A percentile compares a stretch with the other conserved stretches of the same genome.
These are phyloP conservation scores for Alternaria atra DNA, from an alignment of 2,329 filamentous ascomycete genomes.

Conservation along the genomic window DNA sequence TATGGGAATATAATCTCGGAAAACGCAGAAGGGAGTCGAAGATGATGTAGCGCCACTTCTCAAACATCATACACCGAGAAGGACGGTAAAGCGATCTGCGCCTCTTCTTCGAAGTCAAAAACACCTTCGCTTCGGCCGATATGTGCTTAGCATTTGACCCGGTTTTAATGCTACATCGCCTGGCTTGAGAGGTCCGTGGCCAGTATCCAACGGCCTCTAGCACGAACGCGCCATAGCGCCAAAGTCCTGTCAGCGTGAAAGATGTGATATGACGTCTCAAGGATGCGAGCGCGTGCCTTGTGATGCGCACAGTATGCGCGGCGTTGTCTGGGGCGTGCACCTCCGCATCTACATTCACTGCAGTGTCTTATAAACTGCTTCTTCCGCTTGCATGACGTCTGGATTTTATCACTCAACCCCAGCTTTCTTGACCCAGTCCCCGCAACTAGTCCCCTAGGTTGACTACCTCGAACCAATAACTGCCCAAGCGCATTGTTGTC, in stretches of 20 bases:
- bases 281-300: conserved; percentile 9
- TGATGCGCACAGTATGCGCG: conserved; percentile 17
- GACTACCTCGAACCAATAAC: not conserved
- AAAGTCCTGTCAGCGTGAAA: conserved; percentile 11
- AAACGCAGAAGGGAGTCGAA: not conserved
- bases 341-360: conserved; percentile 4
- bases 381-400: conserved; percentile 10
- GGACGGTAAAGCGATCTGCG: not conserved
- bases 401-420: conserved; percentile 1
- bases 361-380: conserved; percentile 8
- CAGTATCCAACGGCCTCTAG: conserved; percentile 12
- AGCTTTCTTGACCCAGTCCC: conserved; percentile 6
- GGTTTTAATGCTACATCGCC: conserved; percentile 21
- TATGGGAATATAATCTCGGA: not conserved
- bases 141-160: conserved; percentile 20
- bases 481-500: conserved; percentile 2
- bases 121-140: conserved; percentile 13
- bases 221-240: conserved; percentile 19
- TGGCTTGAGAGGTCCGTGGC: conserved; percentile 16
- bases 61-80: not conserved
- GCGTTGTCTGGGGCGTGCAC: conserved; percentile 1
- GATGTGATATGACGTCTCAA: conserved; percentile 27
- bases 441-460: not conserved
- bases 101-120: conserved; percentile 1
- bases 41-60: not conserved